Evolutionary conservation across 495 filamentous ascomycete genomes (phyloP).

Genomic region (Hyaloscypha finlandica): DNA sequence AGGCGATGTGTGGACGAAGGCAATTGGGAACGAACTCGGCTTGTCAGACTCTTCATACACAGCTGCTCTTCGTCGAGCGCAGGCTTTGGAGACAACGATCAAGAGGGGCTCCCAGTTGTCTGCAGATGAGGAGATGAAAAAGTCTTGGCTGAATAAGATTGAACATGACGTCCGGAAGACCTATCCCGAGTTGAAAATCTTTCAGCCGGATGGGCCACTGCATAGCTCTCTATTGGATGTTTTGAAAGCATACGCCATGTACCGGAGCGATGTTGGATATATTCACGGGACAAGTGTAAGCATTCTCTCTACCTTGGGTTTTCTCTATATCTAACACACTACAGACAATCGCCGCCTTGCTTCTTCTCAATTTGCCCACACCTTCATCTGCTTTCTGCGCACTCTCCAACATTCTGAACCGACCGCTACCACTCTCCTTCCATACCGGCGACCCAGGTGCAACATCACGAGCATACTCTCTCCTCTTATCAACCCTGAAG

Average conservation of each 20-base stretch:
- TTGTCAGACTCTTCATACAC: constrained; percentile 75
- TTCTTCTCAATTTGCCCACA: constrained; percentile 78
- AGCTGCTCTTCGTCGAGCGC: constrained; percentile 75
- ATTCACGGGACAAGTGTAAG: constrained; percentile 81
- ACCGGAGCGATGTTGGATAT: constrained; percentile 91
- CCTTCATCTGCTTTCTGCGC: constrained; percentile 74
- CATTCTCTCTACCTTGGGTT: constrained; percentile 11
- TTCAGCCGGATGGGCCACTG: constrained; percentile 73
- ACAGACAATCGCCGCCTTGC: constrained; percentile 80
- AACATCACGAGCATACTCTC: constrained; percentile 68
- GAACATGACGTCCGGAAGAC: constrained; percentile 65
- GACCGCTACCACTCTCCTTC: constrained; percentile 85
- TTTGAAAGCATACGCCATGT: constrained; percentile 87
- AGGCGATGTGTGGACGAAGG: constrained; percentile 81
- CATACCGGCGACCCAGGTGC: constrained; percentile 74
- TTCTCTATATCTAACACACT: constrained; percentile 22
- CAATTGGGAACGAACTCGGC: constrained; percentile 87
- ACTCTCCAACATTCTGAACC: constrained; percentile 87
- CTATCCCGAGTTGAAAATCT: constrained; percentile 82
- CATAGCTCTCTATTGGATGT: constrained; percentile 77
- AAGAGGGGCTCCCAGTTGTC: constrained; percentile 40
- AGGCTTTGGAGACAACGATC: constrained; percentile 59
- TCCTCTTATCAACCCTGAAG: constrained; percentile 68
- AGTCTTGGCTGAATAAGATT: constrained; percentile 44
- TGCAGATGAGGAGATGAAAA: constrained; percentile 42